Evolutionary conservation across 2,329 filamentous ascomycete species (phyloP).

Genomic region (Neonectria ditissima): DNA sequence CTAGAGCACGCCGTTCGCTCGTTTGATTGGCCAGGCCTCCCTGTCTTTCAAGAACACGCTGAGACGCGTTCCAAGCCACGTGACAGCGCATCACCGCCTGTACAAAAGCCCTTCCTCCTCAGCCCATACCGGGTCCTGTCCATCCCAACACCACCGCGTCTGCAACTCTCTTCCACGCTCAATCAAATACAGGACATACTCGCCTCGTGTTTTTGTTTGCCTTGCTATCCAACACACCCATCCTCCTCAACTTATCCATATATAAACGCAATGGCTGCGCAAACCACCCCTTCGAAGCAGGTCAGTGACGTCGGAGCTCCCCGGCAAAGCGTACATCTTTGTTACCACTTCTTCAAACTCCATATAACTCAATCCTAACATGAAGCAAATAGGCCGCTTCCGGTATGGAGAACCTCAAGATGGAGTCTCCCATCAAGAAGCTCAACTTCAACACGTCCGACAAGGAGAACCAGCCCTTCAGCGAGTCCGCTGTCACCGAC

Average conservation of each 20-base stretch:
- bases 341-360: conserved; percentile 11
- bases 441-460: conserved; percentile 78
- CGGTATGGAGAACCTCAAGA: conserved; percentile 88
- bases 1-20: conserved; percentile 34
- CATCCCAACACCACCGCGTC: conserved; percentile 48
- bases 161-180: conserved; percentile 32
- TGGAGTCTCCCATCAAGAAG: conserved; percentile 94
- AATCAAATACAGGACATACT: conserved; percentile 36
- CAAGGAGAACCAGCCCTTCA: conserved; percentile 83
- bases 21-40: conserved; percentile 43
- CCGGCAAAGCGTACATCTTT: conserved; percentile 3
- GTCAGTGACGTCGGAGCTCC: conserved; percentile 54
- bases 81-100: conserved; percentile 51
- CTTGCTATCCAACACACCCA: neutral
- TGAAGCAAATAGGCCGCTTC: conserved; percentile 76
- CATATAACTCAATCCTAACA: conserved; percentile 48
- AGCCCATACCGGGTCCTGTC: conserved; percentile 25
- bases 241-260: conserved; percentile 17
- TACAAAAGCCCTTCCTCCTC: conserved; percentile 55
- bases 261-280: conserved; percentile 74
- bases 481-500: conserved; percentile 62
- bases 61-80: conserved; percentile 53
- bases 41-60: conserved; percentile 45
- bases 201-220: conserved; percentile 31
- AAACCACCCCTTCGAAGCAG: conserved; percentile 74